Conservation (phyloP, 768 basidiomycete genomes). For the Tylopilus plumbeoviolaceoides region DNA sequence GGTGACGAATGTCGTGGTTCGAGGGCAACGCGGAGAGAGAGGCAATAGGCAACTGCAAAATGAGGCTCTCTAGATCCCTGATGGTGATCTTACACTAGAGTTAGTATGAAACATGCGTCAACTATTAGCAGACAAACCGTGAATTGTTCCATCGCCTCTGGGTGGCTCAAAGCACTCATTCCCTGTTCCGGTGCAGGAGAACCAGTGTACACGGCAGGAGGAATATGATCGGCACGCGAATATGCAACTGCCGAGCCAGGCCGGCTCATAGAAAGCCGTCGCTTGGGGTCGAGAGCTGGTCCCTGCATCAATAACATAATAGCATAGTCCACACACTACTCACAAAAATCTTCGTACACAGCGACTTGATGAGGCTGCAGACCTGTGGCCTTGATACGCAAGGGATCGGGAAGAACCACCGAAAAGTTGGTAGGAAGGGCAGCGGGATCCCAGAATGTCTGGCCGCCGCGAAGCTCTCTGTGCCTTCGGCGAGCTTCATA, state of each 20-base stretch:
- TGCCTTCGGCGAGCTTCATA: constrained; percentile 85
- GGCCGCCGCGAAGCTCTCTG: constrained; percentile 70
- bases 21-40: constrained; percentile 68
- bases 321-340: constrained; percentile 12
- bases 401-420: constrained; percentile 75
- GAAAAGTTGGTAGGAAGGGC: constrained; percentile 69
- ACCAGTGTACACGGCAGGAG: constrained; percentile 47
- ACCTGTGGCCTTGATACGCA: constrained; percentile 81
- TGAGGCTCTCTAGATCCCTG: constrained; percentile 75
- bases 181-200: constrained; percentile 62
- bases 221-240: constrained; percentile 41
- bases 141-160: constrained; percentile 89
- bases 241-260: constrained; percentile 72
- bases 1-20: constrained; percentile 81
- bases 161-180: constrained; percentile 53
- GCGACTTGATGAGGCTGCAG: constrained; percentile 76
- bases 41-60: constrained; percentile 70
- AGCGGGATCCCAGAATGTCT: constrained; percentile 87
- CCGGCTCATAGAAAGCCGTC: constrained; percentile 52
- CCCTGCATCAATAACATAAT: constrained; percentile 11
- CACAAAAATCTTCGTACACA: constrained; percentile 96
- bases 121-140: constrained; percentile 41
- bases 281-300: constrained; percentile 53
- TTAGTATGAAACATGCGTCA: constrained; percentile 3
- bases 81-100: constrained; percentile 17